Conservation (phyloP, 2,329 filamentous ascomycete species). For the Fusarium guadeloupense region DNA sequence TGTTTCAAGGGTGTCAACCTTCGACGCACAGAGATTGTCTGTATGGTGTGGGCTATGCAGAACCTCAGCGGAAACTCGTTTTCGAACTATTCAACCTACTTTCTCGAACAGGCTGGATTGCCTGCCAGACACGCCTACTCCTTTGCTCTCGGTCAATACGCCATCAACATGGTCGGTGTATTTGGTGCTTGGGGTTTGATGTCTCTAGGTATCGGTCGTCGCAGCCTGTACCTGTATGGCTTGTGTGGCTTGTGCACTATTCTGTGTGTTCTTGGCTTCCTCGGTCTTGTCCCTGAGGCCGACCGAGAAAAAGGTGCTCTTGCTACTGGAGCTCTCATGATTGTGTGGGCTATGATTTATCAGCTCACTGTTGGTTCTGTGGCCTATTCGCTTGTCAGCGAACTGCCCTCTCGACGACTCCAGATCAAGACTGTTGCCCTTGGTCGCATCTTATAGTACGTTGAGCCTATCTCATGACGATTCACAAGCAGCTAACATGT, state of each 20-base stretch:
- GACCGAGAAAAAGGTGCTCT: slow-evolving; percentile 71
- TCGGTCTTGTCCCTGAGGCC: slow-evolving; percentile 73
- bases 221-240: slow-evolving; percentile 79
- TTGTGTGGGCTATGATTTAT: slow-evolving; percentile 83
- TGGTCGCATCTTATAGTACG: slow-evolving; percentile 77
- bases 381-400: slow-evolving; percentile 86
- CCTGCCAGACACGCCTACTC: slow-evolving; percentile 59
- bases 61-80: slow-evolving; percentile 71
- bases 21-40: slow-evolving; percentile 77
- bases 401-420: slow-evolving; percentile 82
- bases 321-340: slow-evolving; percentile 84
- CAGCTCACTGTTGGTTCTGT: slow-evolving; percentile 89
- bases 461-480: neutral
- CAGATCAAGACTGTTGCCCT: slow-evolving; percentile 93
- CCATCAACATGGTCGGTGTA: slow-evolving; percentile 81
- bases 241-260: slow-evolving; percentile 78
- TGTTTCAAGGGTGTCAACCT: slow-evolving; percentile 84
- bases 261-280: slow-evolving; percentile 84
- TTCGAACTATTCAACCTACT: slow-evolving; percentile 72
- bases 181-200: slow-evolving; percentile 86
- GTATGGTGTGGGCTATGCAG: slow-evolving; percentile 71
- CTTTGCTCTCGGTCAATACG: slow-evolving; percentile 70
- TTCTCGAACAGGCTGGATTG: slow-evolving; percentile 68
- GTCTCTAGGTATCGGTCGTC: slow-evolving; percentile 76
- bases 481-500: neutral